Evolutionary conservation across 176 grass and related monocot species (phyloP), one percentile per base, ranked within the genome.

Genomic region (Dendrocalamus sinicus): DNA sequence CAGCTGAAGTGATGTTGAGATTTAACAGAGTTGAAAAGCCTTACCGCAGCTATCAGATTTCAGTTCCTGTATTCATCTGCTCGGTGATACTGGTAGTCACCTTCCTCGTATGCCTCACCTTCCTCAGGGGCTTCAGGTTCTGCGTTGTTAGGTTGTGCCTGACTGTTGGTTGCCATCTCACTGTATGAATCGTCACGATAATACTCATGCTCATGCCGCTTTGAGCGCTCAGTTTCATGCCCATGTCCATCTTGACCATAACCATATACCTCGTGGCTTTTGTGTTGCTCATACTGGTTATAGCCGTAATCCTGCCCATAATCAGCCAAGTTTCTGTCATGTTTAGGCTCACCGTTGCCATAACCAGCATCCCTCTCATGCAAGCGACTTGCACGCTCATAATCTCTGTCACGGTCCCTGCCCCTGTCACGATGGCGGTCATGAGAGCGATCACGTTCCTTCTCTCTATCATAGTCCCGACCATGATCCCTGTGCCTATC

Each of bases 101-200:
- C 86, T 79, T 89, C 78, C 59, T 88, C 75, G 2, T 74, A 88
- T 73, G 86, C 86, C 59, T 97, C 90, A 5, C 95, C 92, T 76
- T 89, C 81, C 73, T 94, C 92, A 0, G 71, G 86, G 69, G 28
- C 85, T 55, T 91, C 89, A 77, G 66, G 45, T 81, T 78, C 88
- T 60, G 19, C 45, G 64, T 70, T 32, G 14, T 77, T 47, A 86
- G 83, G 58, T 58, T 70, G 82, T 4, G 9, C 35, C 6, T 70
- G 65, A 79, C 82, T 79, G 67, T 32, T 45, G 37, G 46, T 26
- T 50, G 73, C 24, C 41, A 40, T 70, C 59, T 90, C 84, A 76
- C 72, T 65, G 13, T 89, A 72, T 10, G 71, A 20, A 16, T 70
- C 71, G 50, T 61, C 16, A 16, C 11, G 40, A 69, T 86, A 83